Evolutionary conservation across 1,284 basidiomycete species (phyloP), one percentile per base, ranked within the genome.

Genomic region (Veloboletus limbatus): DNA sequence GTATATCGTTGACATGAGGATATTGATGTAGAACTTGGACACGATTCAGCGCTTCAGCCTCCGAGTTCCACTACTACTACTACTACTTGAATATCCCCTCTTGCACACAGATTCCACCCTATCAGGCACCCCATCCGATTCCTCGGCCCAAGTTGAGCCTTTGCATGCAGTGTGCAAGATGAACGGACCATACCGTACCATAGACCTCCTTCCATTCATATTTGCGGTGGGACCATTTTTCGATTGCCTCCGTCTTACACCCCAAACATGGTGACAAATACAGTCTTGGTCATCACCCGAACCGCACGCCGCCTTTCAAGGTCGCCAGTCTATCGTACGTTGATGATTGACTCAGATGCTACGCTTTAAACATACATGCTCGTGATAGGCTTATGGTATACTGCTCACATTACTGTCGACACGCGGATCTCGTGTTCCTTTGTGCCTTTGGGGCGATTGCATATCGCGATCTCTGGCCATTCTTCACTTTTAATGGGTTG

Each of bases 391-490:
- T 8, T 51, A 54, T 11, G 52, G 40, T 5, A 25, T 38, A 27
- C 34, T 54, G 26, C 52, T 53, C 36, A 43, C 43, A 6, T 34
- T 46, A 6, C 33, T 54, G 16, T 43, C 31, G 14, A 37, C 52
- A 53, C 9, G 39, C 30, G 14, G 32, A 53, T 38, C 3, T 51
- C 31, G 32, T 51, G 18, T 51, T 47, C 30, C 11, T 41, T 33
- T 33, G 17, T 36, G 37, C 10, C 11, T 52, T 45, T 39, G 41
- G 38, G 21, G 21, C 24, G 14, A 20, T 44, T 20, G 31, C 41
- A 25, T 49, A 45, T 30, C 51, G 17, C 10, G 51, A 53, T 30
- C n/a, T 52, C 10, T 54, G 53, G 53, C 48, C 52, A 17, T 48
- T 48, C 21, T 52, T 54, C 31, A 48, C 36, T 16, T 42, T 52